phyloP scores from a whole-genome alignment of 805 yeast species.

The Metschnikowia drakensbergensis region DNA sequence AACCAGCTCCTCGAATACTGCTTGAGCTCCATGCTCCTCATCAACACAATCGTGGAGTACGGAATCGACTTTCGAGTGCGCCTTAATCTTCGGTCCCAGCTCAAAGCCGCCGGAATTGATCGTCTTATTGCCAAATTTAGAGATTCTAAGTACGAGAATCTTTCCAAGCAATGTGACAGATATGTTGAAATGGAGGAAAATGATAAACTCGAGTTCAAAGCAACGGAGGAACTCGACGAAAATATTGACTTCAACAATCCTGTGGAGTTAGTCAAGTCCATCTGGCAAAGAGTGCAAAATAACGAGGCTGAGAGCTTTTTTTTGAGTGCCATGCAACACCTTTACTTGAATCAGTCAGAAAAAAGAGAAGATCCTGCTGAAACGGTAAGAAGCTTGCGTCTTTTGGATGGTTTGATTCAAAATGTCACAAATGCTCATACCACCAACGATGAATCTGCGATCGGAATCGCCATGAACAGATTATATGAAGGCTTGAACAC shows the following conservation, averaged over 20 bases:
- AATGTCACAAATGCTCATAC: slow-evolving; percentile 54
- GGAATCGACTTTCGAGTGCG: slow-evolving; percentile 46
- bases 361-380: slow-evolving; percentile 42
- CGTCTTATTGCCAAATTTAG: slow-evolving; percentile 18
- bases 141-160: slow-evolving; percentile 50
- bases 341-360: slow-evolving; percentile 54
- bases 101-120: slow-evolving; percentile 24
- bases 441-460: slow-evolving; percentile 44
- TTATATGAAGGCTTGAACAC: slow-evolving; percentile 71
- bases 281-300: slow-evolving; percentile 55
- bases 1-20: slow-evolving; percentile 67
- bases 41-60: slow-evolving; percentile 57
- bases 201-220: slow-evolving; percentile 48
- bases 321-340: slow-evolving; percentile 61
- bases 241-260: slow-evolving; percentile 67
- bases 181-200: slow-evolving; percentile 54
- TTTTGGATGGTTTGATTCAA: slow-evolving; percentile 63
- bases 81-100: slow-evolving; percentile 52
- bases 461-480: slow-evolving; percentile 73
- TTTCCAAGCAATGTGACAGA: slow-evolving; percentile 62
- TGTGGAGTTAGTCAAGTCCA: slow-evolving; percentile 56
- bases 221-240: slow-evolving; percentile 30
- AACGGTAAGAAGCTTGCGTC: slow-evolving; percentile 51
- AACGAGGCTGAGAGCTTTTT: slow-evolving; percentile 58
- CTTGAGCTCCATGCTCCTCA: slow-evolving; percentile 62